Evolutionary conservation across 73 alveolate species (phyloP), one percentile per base, ranked within the genome.

Genomic region (Blepharisma stoltei): DNA sequence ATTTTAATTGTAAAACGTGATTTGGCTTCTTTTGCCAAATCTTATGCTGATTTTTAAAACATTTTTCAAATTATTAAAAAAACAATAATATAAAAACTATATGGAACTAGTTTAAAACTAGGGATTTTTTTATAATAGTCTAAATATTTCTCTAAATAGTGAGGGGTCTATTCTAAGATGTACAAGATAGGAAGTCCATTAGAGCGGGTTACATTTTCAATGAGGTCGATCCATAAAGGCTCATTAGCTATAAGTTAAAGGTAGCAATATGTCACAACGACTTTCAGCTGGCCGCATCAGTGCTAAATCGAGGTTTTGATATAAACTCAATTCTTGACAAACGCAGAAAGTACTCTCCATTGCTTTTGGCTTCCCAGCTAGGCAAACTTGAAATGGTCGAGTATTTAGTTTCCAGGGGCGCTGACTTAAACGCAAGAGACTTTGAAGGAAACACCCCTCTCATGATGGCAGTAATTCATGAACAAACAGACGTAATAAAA

Each of bases 371-470:
- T 14, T 8, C 48, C 18, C 14, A 14, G 23, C 47, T 60, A 18
- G 73, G 73, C 2, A 60, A 60, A 60, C n/a, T 25, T 18, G 73
- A 60, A 5, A 8, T 60, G 11, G 46, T 60, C 5, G 73, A 60
- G 45, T 60, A 60, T 60, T 25, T 60, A 3, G 2, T 20, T 60
- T 14, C 73, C 2, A 60, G 73, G 23, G 73, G 73, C 2, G 73
- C 73, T 20, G 38, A n/a, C 0, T 25, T 60, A 18, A 38, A 60
- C 2, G 49, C 46, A 14, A 60, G 18, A 5, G 73, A 60, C 46
- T 20, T 1, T 60, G 73, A 60, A 60, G 73, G 45, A 60, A 60
- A 60, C 23, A 60, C 73, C 37, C 73, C 73, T 20, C 23, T 60
- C 0, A 60, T 60, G 73, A n/a, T 60, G 5, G 46, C 73, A 18